Conservation (phyloP, 345 rosid species). For the thale cress (Arabidopsis thaliana) region DNA sequence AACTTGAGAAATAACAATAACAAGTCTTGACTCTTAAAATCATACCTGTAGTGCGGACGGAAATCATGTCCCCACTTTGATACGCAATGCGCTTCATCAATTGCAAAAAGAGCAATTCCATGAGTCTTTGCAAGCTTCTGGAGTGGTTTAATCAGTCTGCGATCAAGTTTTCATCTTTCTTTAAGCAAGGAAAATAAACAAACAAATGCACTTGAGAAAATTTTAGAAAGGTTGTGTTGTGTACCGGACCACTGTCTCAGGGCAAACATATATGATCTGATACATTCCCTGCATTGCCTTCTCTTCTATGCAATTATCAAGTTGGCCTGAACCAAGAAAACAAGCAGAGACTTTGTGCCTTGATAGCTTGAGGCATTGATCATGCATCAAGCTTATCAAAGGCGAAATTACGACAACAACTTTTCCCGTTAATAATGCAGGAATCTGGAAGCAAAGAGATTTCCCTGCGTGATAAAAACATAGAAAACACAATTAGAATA, state of each 20-base stretch:
- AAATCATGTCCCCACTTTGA: conserved; percentile 99
- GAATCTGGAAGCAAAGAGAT: conserved; percentile 90
- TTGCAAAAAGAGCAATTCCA: conserved; percentile 86
- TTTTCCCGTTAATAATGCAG: conserved; percentile 78
- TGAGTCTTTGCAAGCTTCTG: conserved; percentile 75
- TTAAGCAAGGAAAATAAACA: conserved; percentile 13
- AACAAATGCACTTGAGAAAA: conserved; percentile 13
- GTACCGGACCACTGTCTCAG: conserved; percentile 79
- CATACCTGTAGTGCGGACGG: conserved; percentile 80
- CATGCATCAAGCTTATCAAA: conserved; percentile 95
- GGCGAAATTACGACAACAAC: conserved; percentile 90
- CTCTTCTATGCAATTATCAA: conserved; percentile 75
- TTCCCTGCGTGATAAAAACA: conserved; percentile 61
- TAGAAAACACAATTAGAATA: background rate
- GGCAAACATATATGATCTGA: conserved; percentile 81
- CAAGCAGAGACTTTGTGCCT: conserved; percentile 81
- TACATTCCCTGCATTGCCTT: conserved; percentile 91
- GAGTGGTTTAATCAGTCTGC: conserved; percentile 74
- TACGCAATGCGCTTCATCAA: conserved; percentile 92
- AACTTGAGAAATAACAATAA: background rate
- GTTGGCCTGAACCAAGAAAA: conserved; percentile 97
- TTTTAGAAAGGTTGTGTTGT: conserved; percentile 1
- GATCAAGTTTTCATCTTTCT: conserved; percentile 17
- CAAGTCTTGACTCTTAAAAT: conserved; percentile 2
- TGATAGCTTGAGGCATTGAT: conserved; percentile 86